Conservation (phyloP, 164 flowering plant genomes). For the Macadamia tetraphylla region DNA sequence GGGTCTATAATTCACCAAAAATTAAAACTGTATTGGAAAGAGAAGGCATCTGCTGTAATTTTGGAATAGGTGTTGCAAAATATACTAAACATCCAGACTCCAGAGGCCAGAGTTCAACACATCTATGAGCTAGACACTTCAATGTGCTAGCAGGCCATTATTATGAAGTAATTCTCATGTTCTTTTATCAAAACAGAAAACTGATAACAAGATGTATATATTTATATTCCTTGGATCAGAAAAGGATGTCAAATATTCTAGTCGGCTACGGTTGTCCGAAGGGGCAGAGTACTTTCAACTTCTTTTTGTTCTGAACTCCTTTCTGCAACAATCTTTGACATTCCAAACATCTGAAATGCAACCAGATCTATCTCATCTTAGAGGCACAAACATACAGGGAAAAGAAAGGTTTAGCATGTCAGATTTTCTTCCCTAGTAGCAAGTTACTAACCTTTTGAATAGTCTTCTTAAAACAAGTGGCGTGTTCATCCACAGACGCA, state of each 20-base stretch:
- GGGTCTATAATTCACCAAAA: too few relatives aligned
- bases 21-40: too few relatives aligned
- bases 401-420: too few relatives aligned
- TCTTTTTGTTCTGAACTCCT: slow-evolving; percentile 40
- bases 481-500: slow-evolving; percentile 95
- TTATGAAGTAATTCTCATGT: too few relatives aligned
- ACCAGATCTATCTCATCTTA: slow-evolving; percentile 2
- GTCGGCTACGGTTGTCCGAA: slow-evolving; percentile 33
- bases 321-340: slow-evolving; percentile 74
- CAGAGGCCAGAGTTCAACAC: background rate
- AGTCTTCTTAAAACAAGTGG: slow-evolving; percentile 79
- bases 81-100: too few relatives aligned
- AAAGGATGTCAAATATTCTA: slow-evolving; percentile 1
- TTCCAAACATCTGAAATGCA: slow-evolving; percentile 69
- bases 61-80: too few relatives aligned
- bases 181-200: background rate
- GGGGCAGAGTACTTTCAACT: slow-evolving; percentile 71
- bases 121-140: too few relatives aligned
- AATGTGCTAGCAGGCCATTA: too few relatives aligned
- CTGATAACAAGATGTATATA: background rate
- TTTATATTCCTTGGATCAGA: background rate
- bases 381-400: background rate
- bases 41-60: too few relatives aligned
- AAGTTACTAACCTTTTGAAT: slow-evolving; percentile 53
- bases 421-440: background rate